Evolutionary conservation across 176 grass and related monocot genomes (phyloP).

Genomic region (Bolboschoenus planiculmis): DNA sequence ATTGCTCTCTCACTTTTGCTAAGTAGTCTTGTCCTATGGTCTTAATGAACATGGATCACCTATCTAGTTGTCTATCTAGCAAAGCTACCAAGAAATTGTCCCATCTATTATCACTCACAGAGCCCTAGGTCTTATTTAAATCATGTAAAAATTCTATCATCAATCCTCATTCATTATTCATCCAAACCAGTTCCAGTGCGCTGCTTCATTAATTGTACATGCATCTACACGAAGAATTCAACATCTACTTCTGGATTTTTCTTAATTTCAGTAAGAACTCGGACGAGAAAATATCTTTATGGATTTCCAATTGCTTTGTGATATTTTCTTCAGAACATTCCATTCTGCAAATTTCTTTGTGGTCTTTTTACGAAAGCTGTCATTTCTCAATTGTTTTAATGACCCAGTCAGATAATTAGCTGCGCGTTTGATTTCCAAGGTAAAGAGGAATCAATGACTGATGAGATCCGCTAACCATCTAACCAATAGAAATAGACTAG

Average conservation of each 20-base stretch:
- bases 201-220: neutral
- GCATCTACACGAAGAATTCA: neutral
- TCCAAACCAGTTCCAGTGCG: no score
- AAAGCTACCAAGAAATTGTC: constrained; percentile 4
- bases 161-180: no score
- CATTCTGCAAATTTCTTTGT: no score
- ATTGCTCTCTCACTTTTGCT: neutral
- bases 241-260: neutral
- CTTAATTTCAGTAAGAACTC: no score
- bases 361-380: no score
- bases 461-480: constrained; percentile 42
- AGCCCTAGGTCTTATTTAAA: neutral
- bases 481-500: constrained; percentile 40
- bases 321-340: no score
- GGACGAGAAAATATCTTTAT: no score
- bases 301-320: no score
- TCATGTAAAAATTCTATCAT: no score
- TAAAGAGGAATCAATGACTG: constrained; percentile 46
- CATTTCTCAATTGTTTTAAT: no score
- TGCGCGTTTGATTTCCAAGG: no score
- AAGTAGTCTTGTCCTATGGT: neutral
- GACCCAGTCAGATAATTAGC: no score
- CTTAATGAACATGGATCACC: neutral
- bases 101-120: neutral
- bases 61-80: neutral